Conservation (phyloP, 495 filamentous ascomycete species). For the Aspergillus ellipticus region DNA sequence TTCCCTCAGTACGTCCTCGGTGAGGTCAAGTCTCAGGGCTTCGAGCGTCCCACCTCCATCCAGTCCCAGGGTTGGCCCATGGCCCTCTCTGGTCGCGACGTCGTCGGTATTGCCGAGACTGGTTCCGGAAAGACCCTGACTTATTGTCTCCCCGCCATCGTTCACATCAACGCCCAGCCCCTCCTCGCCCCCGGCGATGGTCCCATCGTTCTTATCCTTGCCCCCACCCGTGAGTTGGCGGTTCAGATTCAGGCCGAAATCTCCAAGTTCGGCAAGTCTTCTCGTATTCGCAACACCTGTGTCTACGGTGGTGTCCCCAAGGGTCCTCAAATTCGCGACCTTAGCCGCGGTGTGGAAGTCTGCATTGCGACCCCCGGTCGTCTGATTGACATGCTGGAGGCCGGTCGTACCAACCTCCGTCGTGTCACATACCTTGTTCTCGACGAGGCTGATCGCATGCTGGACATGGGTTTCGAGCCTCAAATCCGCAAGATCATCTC, state of each 20-base stretch:
- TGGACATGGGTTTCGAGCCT: slow-evolving; percentile 99
- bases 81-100: slow-evolving; percentile 96
- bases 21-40: slow-evolving; percentile 97
- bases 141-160: slow-evolving; percentile 97
- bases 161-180: slow-evolving; percentile 98
- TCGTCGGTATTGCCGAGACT: slow-evolving; percentile 98
- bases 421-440: slow-evolving; percentile 97
- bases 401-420: slow-evolving; percentile 94
- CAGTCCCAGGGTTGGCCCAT: slow-evolving; percentile 99
- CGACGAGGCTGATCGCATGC: slow-evolving; percentile 98
- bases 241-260: slow-evolving; percentile 99
- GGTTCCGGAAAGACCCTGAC: slow-evolving; percentile 98
- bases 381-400: slow-evolving; percentile 97
- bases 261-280: slow-evolving; percentile 99
- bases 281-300: slow-evolving; percentile 96
- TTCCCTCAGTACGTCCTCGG: slow-evolving; percentile 96
- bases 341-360: slow-evolving; percentile 90
- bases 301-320: slow-evolving; percentile 99
- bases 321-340: slow-evolving; percentile 91
- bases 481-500: slow-evolving; percentile 97
- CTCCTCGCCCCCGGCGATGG: slow-evolving; percentile 95
- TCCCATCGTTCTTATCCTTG: slow-evolving; percentile 91
- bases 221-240: slow-evolving; percentile 93
- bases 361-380: slow-evolving; percentile 98
- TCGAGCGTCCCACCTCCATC: slow-evolving; percentile 86